These are phyloP conservation scores for Trapa bicornis DNA, from an alignment of 345 rosid species.

Conservation along the genomic window DNA sequence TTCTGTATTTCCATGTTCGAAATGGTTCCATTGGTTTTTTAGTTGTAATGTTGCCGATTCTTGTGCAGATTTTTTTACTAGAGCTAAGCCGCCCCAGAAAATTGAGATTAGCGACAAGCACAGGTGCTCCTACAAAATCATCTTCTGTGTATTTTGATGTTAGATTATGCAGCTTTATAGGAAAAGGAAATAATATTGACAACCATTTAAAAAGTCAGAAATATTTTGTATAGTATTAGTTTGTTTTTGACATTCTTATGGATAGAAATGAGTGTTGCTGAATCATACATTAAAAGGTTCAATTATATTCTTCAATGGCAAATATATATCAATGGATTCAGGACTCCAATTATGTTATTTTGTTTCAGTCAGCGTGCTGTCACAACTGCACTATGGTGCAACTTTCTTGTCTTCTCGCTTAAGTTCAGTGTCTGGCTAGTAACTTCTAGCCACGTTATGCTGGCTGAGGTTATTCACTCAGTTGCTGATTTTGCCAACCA, in stretches of 20 bases:
- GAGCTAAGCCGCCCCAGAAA: slow-evolving; percentile 59
- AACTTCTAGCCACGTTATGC: slow-evolving; percentile 91
- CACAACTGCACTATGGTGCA: slow-evolving; percentile 91
- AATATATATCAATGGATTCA: not conserved
- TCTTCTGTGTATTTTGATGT: not conserved
- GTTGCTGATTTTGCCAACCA: slow-evolving; percentile 96
- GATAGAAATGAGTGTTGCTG: not conserved
- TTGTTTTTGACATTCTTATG: not conserved
- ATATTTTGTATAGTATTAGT: not conserved
- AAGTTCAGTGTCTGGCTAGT: slow-evolving; percentile 86
- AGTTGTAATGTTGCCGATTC: not conserved
- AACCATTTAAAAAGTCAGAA: not conserved
- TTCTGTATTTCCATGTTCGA: slow-evolving; percentile 2
- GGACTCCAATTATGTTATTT: not conserved
- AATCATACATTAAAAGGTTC: not conserved
- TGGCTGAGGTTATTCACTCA: slow-evolving; percentile 94
- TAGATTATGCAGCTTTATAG: not conserved
- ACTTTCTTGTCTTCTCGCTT: slow-evolving; percentile 90
- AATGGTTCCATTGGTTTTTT: not conserved
- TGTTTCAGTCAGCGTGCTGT: slow-evolving; percentile 87
- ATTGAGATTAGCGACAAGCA: slow-evolving; percentile 65
- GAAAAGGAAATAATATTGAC: not conserved
- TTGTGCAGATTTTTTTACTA: slow-evolving; percentile 51
- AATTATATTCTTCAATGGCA: not conserved
- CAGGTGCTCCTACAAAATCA: slow-evolving; percentile 30